Evolutionary conservation across 2,329 filamentous ascomycete genomes (phyloP), one percentile per base, ranked within the genome.

Genomic region (Geosmithia morbida): DNA sequence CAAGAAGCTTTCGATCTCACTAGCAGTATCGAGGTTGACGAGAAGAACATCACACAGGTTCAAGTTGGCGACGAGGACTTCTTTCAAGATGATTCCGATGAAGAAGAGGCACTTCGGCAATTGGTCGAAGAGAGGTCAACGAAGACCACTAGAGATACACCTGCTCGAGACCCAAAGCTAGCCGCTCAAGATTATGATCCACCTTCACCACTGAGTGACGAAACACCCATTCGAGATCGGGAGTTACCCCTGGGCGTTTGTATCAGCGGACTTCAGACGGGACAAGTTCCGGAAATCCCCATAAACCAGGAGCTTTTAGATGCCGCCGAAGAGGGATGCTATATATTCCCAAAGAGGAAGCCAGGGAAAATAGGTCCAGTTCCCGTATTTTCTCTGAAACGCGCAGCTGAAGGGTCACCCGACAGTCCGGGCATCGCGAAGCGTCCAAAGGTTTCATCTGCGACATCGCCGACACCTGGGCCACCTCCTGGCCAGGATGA

Each of bases 21-120:
- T 7, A 68, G 64, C 50, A 74, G 68, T 50, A 70, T 82, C 42
- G 68, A 81, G 19, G 78, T 87, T 5, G 81, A 89, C 53, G 81
- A 87, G 54, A 66, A 67, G 29, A 72, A 70, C 19, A 76, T 81
- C 22, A 60, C 70, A 7, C 60, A 66, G 47, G 55, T 64, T 26
- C 62, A 68, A n/a, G 60, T 70, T 42, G 66, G 69, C 1, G 64
- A 74, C n/a, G 67, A 72, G 19, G 66, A 68, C 7, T 54, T 66
- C n/a, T 70, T 70, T 46, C 61, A 66, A 1, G 67, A 71, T 30
- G 74, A 78, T 50, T 75, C 69, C 1, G 74, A 79, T 44, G 73
- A 77, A 48, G 72, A 77, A n/a, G 22, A 26, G 4, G 54, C 59
- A 2, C 53, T 66, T 43, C 52, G 58, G 17, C 59, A 64, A 37